Conservation (phyloP, 768 basidiomycete genomes). For the Cystobasidium onofrii region DNA sequence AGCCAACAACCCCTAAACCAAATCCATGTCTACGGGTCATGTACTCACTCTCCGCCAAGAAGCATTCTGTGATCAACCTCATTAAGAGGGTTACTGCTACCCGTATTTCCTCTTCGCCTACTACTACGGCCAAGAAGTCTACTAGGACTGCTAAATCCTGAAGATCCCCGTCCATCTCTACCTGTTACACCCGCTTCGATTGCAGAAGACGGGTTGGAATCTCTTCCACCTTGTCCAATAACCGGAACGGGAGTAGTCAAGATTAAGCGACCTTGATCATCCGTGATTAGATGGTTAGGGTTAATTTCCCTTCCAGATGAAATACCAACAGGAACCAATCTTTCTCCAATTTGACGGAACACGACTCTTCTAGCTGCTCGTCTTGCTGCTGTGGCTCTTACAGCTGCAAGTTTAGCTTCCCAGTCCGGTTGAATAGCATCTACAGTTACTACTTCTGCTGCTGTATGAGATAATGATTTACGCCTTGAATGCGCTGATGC, state of each 20-base stretch:
- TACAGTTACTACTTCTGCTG: slow-evolving; percentile 45
- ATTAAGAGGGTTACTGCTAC: background rate
- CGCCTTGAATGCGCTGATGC: slow-evolving; percentile 21
- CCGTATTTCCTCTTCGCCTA: slow-evolving; percentile 5
- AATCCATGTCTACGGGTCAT: background rate
- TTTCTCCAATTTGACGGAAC: slow-evolving; percentile 96
- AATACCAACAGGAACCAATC: slow-evolving; percentile 91
- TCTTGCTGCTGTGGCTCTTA: slow-evolving; percentile 89
- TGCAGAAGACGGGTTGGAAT: slow-evolving; percentile 30
- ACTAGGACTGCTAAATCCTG: slow-evolving; percentile 3
- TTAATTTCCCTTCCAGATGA: slow-evolving; percentile 76
- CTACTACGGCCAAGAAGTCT: slow-evolving; percentile 1
- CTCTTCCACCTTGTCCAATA: slow-evolving; percentile 26
- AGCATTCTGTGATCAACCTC: background rate
- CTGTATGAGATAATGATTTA: slow-evolving; percentile 34
- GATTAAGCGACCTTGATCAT: slow-evolving; percentile 6
- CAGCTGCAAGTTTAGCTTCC: slow-evolving; percentile 89
- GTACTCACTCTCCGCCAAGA: slow-evolving; percentile 29
- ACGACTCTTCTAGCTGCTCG: slow-evolving; percentile 92
- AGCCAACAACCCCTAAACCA: no score
- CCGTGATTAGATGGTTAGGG: slow-evolving; percentile 43
- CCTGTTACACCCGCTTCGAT: slow-evolving; percentile 6
- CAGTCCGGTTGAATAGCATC: slow-evolving; percentile 97
- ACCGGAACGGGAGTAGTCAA: background rate
- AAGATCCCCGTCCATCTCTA: slow-evolving; percentile 7